Conservation (phyloP, 129 eudicot species). For the Apium graveolens region DNA sequence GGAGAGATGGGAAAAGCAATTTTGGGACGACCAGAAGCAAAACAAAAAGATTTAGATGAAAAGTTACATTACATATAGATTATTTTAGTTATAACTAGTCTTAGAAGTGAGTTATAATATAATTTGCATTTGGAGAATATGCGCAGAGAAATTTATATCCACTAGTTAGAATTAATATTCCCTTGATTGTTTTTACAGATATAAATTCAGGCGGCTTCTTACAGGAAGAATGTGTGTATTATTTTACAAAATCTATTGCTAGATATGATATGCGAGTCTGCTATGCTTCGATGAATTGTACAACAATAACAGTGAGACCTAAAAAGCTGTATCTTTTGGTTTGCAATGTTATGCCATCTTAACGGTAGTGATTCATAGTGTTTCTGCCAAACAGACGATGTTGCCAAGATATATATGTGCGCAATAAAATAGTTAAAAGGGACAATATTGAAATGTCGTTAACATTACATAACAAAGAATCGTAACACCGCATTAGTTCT, state of each 20-base stretch:
- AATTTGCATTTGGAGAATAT: not conserved
- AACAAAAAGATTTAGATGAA: not conserved
- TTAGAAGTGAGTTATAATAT: not conserved
- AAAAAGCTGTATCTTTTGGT: too few relatives aligned
- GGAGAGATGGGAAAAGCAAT: constrained; percentile 28
- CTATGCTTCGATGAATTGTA: too few relatives aligned
- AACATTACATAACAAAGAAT: constrained; percentile 4
- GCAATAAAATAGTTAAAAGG: not conserved
- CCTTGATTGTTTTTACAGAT: not conserved
- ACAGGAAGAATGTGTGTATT: not conserved
- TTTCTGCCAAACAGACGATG: not conserved
- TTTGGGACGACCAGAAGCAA: constrained; percentile 25
- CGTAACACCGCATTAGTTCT: not conserved
- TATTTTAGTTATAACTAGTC: not conserved
- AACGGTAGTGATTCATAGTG: not conserved
- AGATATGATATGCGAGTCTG: not conserved
- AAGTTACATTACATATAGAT: not conserved
- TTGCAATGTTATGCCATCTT: not conserved
- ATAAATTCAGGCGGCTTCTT: not conserved
- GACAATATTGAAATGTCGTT: not conserved
- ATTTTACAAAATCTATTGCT: not conserved
- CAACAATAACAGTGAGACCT: not conserved
- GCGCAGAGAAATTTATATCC: not conserved
- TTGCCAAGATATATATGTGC: not conserved
- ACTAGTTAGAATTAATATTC: not conserved